Base-by-base conservation (phyloP, 202 grass and related monocot species). In the Musa balbisiana region DNA sequence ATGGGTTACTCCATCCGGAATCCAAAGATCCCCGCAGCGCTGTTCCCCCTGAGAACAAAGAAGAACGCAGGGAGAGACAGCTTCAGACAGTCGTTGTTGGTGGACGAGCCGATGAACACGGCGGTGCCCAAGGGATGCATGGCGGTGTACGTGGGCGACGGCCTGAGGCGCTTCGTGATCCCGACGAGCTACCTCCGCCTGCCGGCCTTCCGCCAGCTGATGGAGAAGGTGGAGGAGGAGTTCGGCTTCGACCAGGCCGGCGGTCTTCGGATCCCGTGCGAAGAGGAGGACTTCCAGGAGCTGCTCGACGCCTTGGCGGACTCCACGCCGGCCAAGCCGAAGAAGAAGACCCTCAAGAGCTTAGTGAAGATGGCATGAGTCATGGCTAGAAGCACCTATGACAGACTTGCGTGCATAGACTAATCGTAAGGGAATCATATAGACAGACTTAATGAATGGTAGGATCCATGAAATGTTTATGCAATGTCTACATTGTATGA, bases 181-280 rank as follows among this genome's bases (percentile, higher is more conserved):
- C 87, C 87, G 1, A 87, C 84, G 53, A 79, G 53, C 16, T 88
- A 85, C 80, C 87, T 90, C 64, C 85, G 64, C 13, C 74, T 86
- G 58, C 89, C 87, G 29, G 82, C 82, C 63, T 90, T 96, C 81
- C 87, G 66, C 76, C 85, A 77, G 1, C 77, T 92, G 17, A 85
- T 96, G 92, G 87, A 90, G 80, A 80, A 76, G 75, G 87, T 80
- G 52, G 82, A 82, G 60, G 87, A 96, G 80, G 92, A 92, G 79
- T 96, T 92, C 72, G 89, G 89, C 49, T 90, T 86, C 75, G 68
- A 71, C 59, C 85, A 83, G 74, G 65, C 84, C 1, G 87, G 62
- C 26, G 87, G 89, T 1, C 85, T 96, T 2, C 69, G 80, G 56
- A 76, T 96, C 60, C 87, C 92, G 1, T 90, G 89, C 52, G 82